These are phyloP conservation scores for Wallemia hederae DNA, from an alignment of 1,284 basidiomycete species.

Conservation along the genomic window DNA sequence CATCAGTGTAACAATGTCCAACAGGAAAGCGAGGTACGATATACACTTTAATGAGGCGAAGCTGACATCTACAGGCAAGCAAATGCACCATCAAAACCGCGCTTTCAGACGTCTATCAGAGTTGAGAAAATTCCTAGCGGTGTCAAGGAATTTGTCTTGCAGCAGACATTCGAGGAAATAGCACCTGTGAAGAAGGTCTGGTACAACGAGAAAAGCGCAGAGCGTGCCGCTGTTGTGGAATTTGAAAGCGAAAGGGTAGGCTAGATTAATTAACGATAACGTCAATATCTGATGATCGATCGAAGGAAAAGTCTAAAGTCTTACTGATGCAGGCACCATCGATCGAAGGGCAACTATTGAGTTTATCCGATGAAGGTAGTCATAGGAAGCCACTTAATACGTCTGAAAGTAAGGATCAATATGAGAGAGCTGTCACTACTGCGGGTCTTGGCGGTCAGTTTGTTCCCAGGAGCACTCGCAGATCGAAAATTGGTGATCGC, in stretches of 20 bases:
- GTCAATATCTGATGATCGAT: neutral
- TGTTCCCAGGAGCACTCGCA: neutral
- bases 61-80: constrained; percentile 1
- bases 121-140: constrained; percentile 39
- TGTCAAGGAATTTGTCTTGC: constrained; percentile 57
- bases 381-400: neutral
- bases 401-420: neutral
- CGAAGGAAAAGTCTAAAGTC: neutral
- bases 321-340: neutral
- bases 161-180: constrained; percentile 56
- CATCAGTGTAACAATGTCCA: constrained; percentile 53
- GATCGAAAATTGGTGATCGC: neutral
- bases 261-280: neutral
- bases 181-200: constrained; percentile 35
- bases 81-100: constrained; percentile 22
- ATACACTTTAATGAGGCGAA: constrained; percentile 1
- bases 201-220: constrained; percentile 5
- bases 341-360: neutral
- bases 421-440: neutral
- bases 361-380: neutral
- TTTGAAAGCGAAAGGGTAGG: neutral
- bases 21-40: constrained; percentile 25
- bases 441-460: neutral
- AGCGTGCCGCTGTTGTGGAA: constrained; percentile 3
- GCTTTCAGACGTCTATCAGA: constrained; percentile 26